Evolutionary conservation across 2,329 filamentous ascomycete genomes (phyloP).

Genomic region (Aspergillus novoparasiticus): DNA sequence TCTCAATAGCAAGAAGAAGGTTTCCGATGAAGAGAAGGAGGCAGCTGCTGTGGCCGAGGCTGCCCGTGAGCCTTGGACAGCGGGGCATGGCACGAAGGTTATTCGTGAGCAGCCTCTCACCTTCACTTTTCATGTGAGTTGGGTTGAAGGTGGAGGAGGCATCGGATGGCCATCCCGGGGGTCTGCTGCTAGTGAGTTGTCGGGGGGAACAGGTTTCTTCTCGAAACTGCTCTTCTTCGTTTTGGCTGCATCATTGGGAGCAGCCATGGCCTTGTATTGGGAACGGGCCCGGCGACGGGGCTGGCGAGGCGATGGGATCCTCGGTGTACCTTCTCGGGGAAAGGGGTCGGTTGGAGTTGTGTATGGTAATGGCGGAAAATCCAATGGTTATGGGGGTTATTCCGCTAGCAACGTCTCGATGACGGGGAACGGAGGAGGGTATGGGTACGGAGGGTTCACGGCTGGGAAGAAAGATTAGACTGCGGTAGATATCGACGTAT

Average conservation of each 20-base stretch:
- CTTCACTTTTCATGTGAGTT: constrained; percentile 77
- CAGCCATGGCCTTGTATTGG: constrained; percentile 40
- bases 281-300: constrained; percentile 33
- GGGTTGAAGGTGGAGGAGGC: constrained; percentile 56
- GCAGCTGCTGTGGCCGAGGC: constrained; percentile 46
- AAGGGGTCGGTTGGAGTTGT: constrained; percentile 55
- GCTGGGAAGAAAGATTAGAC: constrained; percentile 45
- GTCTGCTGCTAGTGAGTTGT: neutral
- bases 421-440: constrained; percentile 24
- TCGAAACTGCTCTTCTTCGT: constrained; percentile 38
- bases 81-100: constrained; percentile 61
- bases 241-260: constrained; percentile 39
- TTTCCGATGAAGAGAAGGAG: constrained; percentile 38
- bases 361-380: constrained; percentile 55
- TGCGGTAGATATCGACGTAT: constrained; percentile 18
- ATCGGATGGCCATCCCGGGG: constrained; percentile 35
- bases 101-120: constrained; percentile 86
- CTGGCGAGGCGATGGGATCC: constrained; percentile 50
- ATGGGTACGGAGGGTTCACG: constrained; percentile 42
- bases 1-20: constrained; percentile 16
- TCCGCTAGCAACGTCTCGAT: constrained; percentile 36
- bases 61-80: constrained; percentile 51
- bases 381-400: constrained; percentile 61
- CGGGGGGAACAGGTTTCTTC: constrained; percentile 26
- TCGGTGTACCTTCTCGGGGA: constrained; percentile 46